Evolutionary conservation across 148 eudicot genomes (phyloP), one percentile per base, ranked within the genome.

Genomic region (Chenopodium album): DNA sequence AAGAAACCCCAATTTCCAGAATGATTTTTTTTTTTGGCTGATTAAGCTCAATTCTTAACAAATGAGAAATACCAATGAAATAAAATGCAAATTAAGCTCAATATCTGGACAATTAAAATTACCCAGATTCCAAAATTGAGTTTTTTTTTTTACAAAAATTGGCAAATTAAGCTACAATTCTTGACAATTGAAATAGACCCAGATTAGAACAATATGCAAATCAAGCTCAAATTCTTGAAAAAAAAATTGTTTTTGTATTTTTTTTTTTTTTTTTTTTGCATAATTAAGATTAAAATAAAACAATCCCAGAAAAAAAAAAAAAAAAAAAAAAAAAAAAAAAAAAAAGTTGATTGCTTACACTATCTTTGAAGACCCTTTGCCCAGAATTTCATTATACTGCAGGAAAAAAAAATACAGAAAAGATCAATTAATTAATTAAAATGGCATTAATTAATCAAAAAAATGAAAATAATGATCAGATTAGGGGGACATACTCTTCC

Each of bases 361-460:
- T 52, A 87, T 94, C 84, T 94, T 94, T 70, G 94, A 94, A 75
- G 98, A 86, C 77, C 98, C 98, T 85, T 91, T 94, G 44, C 98
- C 98, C 78, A 94, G 94, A 85, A 94, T 84, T 84, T 94, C 95
- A 81, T 89, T 83, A 71, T 94, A 92, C 94, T 91, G 88, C 85
- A 85, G 70, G 62, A 37, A 78, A 60, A 78, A 78, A 17, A 47
- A 65, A 69, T 59, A 0, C 5, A n/a, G 5, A 32, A 20, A 32
- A n/a, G 59, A 20, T 10, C 16, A 41, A 72, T 41, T 22, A 47
- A 17, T 37, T 4, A 12, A 47, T 1, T 16, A 26, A 0, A 20
- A 72, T n/a, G 59, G 4, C 4, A 9, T 26, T 31, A 73, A 76
- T 19, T 19, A 50, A 22, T n/a, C 71, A 66, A 13, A 65, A 23